Percentiles rank a stretch among this genome's conserved stretches.
These are phyloP conservation scores for Trypanosoma avium DNA, from an alignment of 208 protist genomes.

Conservation along the genomic window DNA sequence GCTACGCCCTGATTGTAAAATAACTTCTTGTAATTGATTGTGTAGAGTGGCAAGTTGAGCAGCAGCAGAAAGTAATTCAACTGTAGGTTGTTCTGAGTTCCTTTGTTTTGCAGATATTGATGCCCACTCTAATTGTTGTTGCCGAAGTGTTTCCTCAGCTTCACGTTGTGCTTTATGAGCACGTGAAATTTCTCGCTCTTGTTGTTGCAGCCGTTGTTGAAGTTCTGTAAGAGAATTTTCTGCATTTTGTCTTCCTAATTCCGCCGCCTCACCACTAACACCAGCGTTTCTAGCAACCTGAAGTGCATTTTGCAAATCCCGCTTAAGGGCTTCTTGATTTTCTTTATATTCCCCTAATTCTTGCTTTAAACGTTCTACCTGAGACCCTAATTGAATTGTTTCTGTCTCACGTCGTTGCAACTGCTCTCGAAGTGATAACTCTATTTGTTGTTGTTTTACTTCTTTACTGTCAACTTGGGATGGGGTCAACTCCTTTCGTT, in stretches of 20 bases:
- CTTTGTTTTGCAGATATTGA: not conserved
- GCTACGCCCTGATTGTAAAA: not conserved
- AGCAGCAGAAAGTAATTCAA: slow-evolving; percentile 10
- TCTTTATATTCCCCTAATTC: slow-evolving; percentile 16
- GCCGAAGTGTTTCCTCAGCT: not conserved
- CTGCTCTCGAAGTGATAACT: slow-evolving; percentile 23
- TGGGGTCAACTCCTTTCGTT: not conserved
- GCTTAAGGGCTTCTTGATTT: slow-evolving; percentile 20
- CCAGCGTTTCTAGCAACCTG: slow-evolving; percentile 5
- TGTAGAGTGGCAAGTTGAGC: slow-evolving; percentile 12
- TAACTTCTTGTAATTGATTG: slow-evolving; percentile 20
- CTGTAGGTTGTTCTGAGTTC: slow-evolving; percentile 3
- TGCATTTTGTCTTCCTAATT: slow-evolving; percentile 18
- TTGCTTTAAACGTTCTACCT: not conserved
- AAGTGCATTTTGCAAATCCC: slow-evolving; percentile 8
- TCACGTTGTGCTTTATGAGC: slow-evolving; percentile 19
- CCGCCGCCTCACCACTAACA: slow-evolving; percentile 15
- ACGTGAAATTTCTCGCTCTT: slow-evolving; percentile 16
- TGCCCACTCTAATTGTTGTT: slow-evolving; percentile 4
- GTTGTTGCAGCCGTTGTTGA: not conserved
- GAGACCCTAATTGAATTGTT: not conserved
- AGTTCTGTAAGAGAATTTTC: slow-evolving; percentile 6
- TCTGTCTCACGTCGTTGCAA: not conserved
- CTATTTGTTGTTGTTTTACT: slow-evolving; percentile 21
- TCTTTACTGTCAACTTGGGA: not conserved